These are phyloP conservation scores for Mortierella sp. DNA, from an alignment of 371 early-diverging fungal species.

Conservation along the genomic window DNA sequence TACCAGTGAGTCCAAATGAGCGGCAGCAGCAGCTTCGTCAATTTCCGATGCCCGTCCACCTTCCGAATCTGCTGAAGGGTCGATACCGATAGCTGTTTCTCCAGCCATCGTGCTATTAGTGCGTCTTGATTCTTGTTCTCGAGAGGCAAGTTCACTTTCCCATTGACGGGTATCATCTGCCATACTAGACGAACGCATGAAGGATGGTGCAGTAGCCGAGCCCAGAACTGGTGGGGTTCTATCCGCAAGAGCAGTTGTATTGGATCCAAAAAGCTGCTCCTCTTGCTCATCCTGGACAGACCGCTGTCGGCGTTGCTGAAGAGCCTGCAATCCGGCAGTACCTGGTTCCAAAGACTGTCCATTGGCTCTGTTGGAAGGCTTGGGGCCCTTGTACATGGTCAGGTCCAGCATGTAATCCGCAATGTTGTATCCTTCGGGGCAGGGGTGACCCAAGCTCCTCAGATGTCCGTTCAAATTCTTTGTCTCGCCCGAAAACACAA, in stretches of 20 bases:
- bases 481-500: conserved; percentile 84
- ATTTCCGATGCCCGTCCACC: background rate
- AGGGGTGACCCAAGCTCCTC: conserved; percentile 75
- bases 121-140: conserved; percentile 16
- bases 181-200: conserved; percentile 20
- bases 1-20: conserved; percentile 59
- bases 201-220: background rate
- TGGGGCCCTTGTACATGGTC: conserved; percentile 64
- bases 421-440: conserved; percentile 92
- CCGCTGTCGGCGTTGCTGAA: conserved; percentile 11
- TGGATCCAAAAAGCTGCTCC: conserved; percentile 2
- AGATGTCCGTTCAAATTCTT: conserved; percentile 65
- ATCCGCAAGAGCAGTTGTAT: background rate
- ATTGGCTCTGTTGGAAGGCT: conserved; percentile 7
- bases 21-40: conserved; percentile 51
- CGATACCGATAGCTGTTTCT: conserved; percentile 20
- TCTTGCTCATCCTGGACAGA: conserved; percentile 25
- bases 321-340: background rate
- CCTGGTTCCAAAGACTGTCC: background rate
- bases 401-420: conserved; percentile 91
- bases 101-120: background rate
- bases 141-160: conserved; percentile 23
- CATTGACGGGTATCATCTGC: conserved; percentile 23
- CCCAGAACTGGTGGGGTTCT: background rate
- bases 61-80: conserved; percentile 23